phyloP scores from a whole-genome alignment of 2,329 filamentous ascomycete species.

The Bertia moriformis region DNA sequence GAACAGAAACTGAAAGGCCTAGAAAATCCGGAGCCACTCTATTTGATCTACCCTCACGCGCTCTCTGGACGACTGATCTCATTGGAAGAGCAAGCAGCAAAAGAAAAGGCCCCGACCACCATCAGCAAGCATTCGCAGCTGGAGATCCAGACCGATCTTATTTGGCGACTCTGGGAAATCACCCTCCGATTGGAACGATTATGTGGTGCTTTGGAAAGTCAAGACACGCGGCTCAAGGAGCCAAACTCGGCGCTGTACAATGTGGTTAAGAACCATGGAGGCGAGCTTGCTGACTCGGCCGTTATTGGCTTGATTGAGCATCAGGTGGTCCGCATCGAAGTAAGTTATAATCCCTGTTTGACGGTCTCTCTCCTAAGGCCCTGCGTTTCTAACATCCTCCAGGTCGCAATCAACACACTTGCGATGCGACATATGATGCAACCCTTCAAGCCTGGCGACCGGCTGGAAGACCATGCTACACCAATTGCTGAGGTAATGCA shows the following conservation, averaged over 20 bases:
- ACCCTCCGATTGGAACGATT: slow-evolving; percentile 84
- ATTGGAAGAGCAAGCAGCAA: slow-evolving; percentile 32
- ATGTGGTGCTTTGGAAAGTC: slow-evolving; percentile 72
- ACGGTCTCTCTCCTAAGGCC: background rate
- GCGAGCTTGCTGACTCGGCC: slow-evolving; percentile 78
- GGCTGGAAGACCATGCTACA: background rate
- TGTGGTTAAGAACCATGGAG: slow-evolving; percentile 47
- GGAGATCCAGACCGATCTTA: slow-evolving; percentile 64
- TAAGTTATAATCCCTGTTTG: slow-evolving; percentile 25
- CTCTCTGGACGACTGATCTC: slow-evolving; percentile 67
- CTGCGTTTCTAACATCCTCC: slow-evolving; percentile 3
- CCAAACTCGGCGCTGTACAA: slow-evolving; percentile 77
- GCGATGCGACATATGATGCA: slow-evolving; percentile 64
- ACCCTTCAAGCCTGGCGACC: background rate
- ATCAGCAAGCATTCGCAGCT: slow-evolving; percentile 26
- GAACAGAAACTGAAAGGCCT: slow-evolving; percentile 91
- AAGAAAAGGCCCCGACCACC: slow-evolving; percentile 10
- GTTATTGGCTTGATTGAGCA: slow-evolving; percentile 84
- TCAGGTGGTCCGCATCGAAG: slow-evolving; percentile 90
- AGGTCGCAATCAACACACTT: slow-evolving; percentile 73
- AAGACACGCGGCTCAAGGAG: slow-evolving; percentile 49
- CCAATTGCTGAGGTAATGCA: background rate
- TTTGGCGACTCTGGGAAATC: slow-evolving; percentile 83
- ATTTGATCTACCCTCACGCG: slow-evolving; percentile 84
- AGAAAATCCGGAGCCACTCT: slow-evolving; percentile 91